A percentile compares a stretch with the other conserved stretches of the same genome.
phyloP scores from a whole-genome alignment of 2,329 filamentous ascomycete genomes.

The Fusarium chuoi region DNA sequence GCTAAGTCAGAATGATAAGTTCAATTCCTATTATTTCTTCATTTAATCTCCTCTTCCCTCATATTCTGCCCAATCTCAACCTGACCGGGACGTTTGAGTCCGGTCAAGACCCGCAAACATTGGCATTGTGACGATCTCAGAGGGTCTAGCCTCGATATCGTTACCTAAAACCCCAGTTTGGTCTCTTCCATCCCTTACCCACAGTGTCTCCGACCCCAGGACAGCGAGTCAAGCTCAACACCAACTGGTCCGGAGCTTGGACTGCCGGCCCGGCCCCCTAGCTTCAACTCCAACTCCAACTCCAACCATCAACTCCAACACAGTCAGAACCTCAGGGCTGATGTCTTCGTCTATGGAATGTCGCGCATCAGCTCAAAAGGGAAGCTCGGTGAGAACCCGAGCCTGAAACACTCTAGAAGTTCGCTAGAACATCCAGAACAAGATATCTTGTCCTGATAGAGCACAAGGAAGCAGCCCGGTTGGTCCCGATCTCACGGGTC shows the following conservation, averaged over 20 bases:
- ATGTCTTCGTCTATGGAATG: background rate
- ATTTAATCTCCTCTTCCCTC: background rate
- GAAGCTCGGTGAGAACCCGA: conserved; percentile 29
- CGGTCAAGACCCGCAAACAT: conserved; percentile 16
- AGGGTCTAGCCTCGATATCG: conserved; percentile 25
- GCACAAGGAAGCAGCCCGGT: conserved; percentile 33
- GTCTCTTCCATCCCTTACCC: conserved; percentile 25
- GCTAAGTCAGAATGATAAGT: background rate
- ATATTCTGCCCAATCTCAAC: conserved; percentile 29
- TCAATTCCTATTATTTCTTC: background rate
- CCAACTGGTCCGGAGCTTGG: conserved; percentile 30
- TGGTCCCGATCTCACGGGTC: conserved; percentile 37
- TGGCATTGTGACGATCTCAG: conserved; percentile 21
- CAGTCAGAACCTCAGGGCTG: background rate
- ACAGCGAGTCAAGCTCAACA: conserved; percentile 1
- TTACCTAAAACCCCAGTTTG: conserved; percentile 31
- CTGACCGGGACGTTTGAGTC: conserved; percentile 19
- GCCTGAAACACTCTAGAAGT: conserved; percentile 27
- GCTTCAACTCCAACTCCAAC: background rate
- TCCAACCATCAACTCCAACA: background rate
- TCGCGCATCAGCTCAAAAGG: background rate
- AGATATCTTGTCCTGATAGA: background rate
- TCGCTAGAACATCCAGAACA: conserved; percentile 26
- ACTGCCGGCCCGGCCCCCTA: conserved; percentile 35
- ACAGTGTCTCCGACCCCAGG: conserved; percentile 10